phyloP scores from a whole-genome alignment of 768 basidiomycete genomes.

The Infundibulicybe gibba region DNA sequence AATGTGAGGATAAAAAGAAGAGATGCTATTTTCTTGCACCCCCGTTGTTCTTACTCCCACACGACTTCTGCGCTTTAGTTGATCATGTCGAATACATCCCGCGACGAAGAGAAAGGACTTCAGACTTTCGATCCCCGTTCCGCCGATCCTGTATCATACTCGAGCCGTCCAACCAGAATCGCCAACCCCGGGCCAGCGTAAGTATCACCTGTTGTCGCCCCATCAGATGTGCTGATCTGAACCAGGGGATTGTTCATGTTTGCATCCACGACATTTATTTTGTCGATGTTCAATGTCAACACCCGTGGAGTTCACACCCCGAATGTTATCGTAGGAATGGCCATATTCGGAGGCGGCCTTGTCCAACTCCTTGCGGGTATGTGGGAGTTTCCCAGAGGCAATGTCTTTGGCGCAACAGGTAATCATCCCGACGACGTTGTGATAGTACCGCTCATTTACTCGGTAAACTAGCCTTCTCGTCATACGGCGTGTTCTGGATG shows the following conservation, averaged over 20 bases:
- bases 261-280: constrained; percentile 56
- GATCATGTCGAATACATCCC: neutral
- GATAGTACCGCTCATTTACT: neutral
- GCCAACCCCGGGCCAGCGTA: constrained; percentile 30
- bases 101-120: neutral
- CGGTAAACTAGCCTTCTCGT: constrained; percentile 55
- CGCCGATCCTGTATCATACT: neutral
- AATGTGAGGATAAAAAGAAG: no score
- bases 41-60: neutral
- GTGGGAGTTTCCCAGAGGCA: constrained; percentile 67
- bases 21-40: neutral
- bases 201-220: constrained; percentile 1
- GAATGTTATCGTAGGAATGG: constrained; percentile 76
- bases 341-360: constrained; percentile 71
- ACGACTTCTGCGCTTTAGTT: neutral
- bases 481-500: constrained; percentile 80
- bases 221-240: neutral
- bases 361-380: constrained; percentile 78
- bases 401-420: constrained; percentile 68
- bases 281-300: constrained; percentile 64
- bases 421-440: neutral
- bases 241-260: constrained; percentile 32
- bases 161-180: constrained; percentile 15
- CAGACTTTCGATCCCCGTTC: neutral
- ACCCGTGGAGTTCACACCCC: constrained; percentile 45